Conservation (phyloP, 2,329 filamentous ascomycete species). For the Fusarium pininemorale region DNA sequence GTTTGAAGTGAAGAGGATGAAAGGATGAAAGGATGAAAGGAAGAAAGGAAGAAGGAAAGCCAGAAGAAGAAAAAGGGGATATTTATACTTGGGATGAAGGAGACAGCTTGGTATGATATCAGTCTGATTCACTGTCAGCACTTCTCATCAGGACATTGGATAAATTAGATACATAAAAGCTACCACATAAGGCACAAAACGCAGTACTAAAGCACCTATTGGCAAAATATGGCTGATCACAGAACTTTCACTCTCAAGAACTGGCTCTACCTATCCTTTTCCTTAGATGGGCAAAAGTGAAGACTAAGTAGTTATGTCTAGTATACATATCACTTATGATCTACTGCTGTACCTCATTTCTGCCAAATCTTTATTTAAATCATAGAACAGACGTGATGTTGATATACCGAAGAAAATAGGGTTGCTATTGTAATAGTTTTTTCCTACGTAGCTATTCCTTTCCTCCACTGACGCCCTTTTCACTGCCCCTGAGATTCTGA, state of each 20-base stretch:
- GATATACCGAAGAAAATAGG: too few species aligned
- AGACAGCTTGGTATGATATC: background rate
- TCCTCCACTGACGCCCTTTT: background rate
- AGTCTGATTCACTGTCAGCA: background rate
- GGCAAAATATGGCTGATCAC: background rate
- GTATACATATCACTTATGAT: background rate
- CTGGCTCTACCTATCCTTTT: background rate
- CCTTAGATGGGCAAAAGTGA: background rate
- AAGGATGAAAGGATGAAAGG: background rate
- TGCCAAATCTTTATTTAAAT: background rate
- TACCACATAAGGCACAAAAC: accelerated
- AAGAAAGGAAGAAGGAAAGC: background rate
- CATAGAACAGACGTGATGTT: too few species aligned
- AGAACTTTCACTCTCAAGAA: background rate
- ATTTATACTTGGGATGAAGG: background rate
- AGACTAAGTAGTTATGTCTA: background rate
- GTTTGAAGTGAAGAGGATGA: background rate
- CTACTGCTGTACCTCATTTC: background rate
- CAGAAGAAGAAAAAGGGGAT: background rate
- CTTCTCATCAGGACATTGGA: accelerated
- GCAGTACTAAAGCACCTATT: background rate
- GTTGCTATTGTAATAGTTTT: background rate
- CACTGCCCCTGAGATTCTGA: background rate
- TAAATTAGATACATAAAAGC: accelerated
- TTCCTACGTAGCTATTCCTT: background rate